Evolutionary conservation across 2,329 filamentous ascomycete species (phyloP), one percentile per base, ranked within the genome.

Genomic region (Lecanicillium sp.): DNA sequence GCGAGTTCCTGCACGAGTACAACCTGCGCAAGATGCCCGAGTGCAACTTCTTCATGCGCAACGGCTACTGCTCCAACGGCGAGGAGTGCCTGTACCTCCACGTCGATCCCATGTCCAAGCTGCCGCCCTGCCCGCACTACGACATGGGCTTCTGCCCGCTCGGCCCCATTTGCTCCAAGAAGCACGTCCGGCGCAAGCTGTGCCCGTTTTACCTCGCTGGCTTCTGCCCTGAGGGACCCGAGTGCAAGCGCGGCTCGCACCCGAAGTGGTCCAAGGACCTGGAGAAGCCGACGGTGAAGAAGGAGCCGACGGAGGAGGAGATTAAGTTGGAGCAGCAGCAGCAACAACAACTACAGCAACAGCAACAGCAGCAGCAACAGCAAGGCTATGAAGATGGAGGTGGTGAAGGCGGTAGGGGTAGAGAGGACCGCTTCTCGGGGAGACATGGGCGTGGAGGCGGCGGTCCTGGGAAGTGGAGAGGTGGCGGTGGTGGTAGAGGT

Each of bases 1-100:
- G 92, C 79, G 92, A 98, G 68, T 98, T 97, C 55, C 72, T 97
- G 35, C 92, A 98, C 72, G 92, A 97, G 65, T 98, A 96, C 71
- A 97, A 98, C 65, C 76, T 98, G 50, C 81, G 92, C 47, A 89
- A 92, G 62, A 97, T 97, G 87, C 89, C 92, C 46, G 92, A 97
- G 67, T 98, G 92, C 67, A 94, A 94, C 56, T 94, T 95, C 64
- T 97, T 90, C 65, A 81, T 88, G 42, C 78, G 88, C 44, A 94
- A 92, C 57, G 87, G 87, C 40, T 96, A 94, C 60, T 98, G 92
- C 66, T 87, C 85, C 46, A 95, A 96, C 64, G 92, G 90, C 49
- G 90, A 97, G 61, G 92, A 98, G 65, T 98, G 92, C 56, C 71
- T 94, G 5, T 95, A 94, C 60, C 79, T 94, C 33, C 87, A 95